These are phyloP conservation scores for Plicaturopsis crispa DNA, from an alignment of 768 basidiomycete species.

Conservation along the genomic window DNA sequence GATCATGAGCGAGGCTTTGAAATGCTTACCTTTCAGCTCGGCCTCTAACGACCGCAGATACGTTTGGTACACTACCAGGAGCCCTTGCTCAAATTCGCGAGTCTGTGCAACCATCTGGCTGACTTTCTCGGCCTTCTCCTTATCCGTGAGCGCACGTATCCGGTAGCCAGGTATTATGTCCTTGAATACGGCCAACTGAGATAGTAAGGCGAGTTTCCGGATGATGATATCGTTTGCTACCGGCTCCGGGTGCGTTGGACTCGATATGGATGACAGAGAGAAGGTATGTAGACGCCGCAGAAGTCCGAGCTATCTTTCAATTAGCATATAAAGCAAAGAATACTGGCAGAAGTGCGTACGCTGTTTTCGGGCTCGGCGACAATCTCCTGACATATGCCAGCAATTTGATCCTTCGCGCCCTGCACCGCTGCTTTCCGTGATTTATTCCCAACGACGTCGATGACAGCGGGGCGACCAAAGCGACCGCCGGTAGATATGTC, in stretches of 20 bases:
- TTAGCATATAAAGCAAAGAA: constrained; percentile 5
- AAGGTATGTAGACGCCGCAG: constrained; percentile 86
- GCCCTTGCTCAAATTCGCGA: constrained; percentile 93
- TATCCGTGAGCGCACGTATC: constrained; percentile 84
- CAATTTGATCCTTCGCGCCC: constrained; percentile 90
- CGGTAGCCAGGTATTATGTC: constrained; percentile 96
- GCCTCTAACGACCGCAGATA: constrained; percentile 81
- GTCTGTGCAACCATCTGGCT: constrained; percentile 85
- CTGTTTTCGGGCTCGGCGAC: constrained; percentile 92
- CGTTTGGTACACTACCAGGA: constrained; percentile 80
- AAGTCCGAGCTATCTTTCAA: constrained; percentile 62
- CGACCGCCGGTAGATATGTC: constrained; percentile 80
- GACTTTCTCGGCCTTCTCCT: constrained; percentile 89
- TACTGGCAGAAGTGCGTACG: constrained; percentile 37
- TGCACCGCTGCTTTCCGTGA: constrained; percentile 63
- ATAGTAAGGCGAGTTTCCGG: constrained; percentile 82
- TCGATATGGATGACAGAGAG: constrained; percentile 67
- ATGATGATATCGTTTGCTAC: constrained; percentile 76
- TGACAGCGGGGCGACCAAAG: constrained; percentile 78
- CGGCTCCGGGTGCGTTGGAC: constrained; percentile 60
- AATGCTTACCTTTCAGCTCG: constrained; percentile 72
- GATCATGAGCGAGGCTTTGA: neutral
- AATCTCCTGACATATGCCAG: constrained; percentile 88
- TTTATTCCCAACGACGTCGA: constrained; percentile 58
- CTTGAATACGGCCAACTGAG: constrained; percentile 90